Conservation (phyloP, 345 rosid genomes). For the Clarkia xantiana region DNA sequence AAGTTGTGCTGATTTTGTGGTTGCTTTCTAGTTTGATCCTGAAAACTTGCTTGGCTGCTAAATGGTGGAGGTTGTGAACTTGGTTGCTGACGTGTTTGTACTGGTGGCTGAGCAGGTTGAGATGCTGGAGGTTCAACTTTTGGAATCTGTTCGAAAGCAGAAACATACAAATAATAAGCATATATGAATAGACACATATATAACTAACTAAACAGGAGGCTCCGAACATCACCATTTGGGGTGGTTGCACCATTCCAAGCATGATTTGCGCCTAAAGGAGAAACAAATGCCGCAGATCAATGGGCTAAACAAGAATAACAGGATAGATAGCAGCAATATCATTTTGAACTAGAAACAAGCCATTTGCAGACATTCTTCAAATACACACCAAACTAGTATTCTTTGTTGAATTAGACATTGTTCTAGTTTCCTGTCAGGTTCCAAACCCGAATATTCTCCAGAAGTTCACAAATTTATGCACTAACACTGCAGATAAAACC, state of each 20-base stretch:
- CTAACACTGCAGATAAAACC: neutral
- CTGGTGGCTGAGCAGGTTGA: conserved; percentile 27
- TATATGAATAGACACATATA: neutral
- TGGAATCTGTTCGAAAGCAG: conserved; percentile 39
- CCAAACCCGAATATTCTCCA: neutral
- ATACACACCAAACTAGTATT: neutral
- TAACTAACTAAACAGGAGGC: conserved; percentile 5
- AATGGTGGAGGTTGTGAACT: conserved; percentile 30
- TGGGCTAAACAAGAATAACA: neutral
- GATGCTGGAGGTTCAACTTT: conserved; percentile 35
- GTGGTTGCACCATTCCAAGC: conserved; percentile 98
- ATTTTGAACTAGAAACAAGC: no score
- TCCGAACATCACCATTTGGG: conserved; percentile 49
- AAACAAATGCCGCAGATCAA: conserved; percentile 4
- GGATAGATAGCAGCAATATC: neutral
- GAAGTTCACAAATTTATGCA: neutral
- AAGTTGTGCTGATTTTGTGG: conserved; percentile 34
- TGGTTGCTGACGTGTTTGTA: conserved; percentile 35
- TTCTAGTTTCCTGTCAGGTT: neutral
- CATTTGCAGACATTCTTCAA: no score
- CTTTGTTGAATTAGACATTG: neutral
- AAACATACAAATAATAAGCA: conserved; percentile 2
- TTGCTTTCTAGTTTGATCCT: conserved; percentile 55
- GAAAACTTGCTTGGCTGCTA: conserved; percentile 16
- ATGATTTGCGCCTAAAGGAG: conserved; percentile 78